These are phyloP conservation scores for Arachnopeziza araneosa DNA, from an alignment of 2,329 filamentous ascomycete genomes.

Conservation along the genomic window DNA sequence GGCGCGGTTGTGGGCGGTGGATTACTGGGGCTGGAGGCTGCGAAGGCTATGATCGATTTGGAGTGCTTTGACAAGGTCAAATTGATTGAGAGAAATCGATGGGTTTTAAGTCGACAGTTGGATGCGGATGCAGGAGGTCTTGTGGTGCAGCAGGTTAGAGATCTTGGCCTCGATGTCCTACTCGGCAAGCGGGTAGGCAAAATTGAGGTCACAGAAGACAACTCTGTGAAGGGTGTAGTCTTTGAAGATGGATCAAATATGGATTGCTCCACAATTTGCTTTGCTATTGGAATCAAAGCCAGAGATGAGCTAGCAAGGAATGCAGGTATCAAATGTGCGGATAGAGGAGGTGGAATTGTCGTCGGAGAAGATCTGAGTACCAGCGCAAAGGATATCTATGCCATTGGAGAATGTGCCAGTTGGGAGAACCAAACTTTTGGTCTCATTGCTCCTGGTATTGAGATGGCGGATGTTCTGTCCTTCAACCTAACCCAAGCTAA, in stretches of 20 bases:
- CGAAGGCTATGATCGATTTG: conserved; percentile 87
- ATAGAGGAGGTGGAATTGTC: conserved; percentile 70
- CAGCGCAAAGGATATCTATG: conserved; percentile 68
- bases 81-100: conserved; percentile 75
- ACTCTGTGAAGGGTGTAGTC: conserved; percentile 64
- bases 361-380: conserved; percentile 56
- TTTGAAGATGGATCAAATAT: conserved; percentile 79
- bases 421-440: conserved; percentile 86
- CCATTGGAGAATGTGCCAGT: conserved; percentile 85
- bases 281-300: conserved; percentile 81
- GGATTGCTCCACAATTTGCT: conserved; percentile 76
- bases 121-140: conserved; percentile 75
- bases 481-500: conserved; percentile 87
- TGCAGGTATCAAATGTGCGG: conserved; percentile 66
- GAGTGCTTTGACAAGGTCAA: conserved; percentile 68
- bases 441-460: conserved; percentile 81
- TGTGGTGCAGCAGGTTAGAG: conserved; percentile 74
- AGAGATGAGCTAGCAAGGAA: conserved; percentile 69
- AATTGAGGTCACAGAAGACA: conserved; percentile 62
- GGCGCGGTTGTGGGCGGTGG: conserved; percentile 81
- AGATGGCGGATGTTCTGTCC: conserved; percentile 87
- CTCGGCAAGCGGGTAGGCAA: conserved; percentile 68
- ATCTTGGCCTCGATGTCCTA: conserved; percentile 75
- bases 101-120: conserved; percentile 77
- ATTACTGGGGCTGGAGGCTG: conserved; percentile 79